Evolutionary conservation across 1,139 yeast species (phyloP).

Genomic region (Barnettozyma hawaiiensis): DNA sequence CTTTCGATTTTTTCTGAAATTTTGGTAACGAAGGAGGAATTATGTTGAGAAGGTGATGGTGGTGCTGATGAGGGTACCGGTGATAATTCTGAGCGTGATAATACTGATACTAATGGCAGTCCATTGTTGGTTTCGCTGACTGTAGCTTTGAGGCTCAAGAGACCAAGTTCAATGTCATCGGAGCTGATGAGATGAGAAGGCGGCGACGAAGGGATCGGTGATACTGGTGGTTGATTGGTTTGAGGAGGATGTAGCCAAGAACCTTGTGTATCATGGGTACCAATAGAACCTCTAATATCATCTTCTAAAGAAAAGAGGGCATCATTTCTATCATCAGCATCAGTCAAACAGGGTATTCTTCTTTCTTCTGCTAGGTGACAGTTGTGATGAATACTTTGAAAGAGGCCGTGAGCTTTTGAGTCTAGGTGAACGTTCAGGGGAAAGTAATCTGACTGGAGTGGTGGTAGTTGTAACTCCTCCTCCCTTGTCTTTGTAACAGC

Average conservation of each 20-base stretch:
- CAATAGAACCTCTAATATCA: conserved; percentile 10
- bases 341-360: conserved; percentile 2
- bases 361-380: conserved; percentile 2
- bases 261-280: conserved; percentile 18
- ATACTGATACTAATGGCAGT: neutral
- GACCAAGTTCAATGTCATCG: conserved; percentile 3
- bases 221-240: too few relatives aligned
- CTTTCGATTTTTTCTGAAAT: neutral
- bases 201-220: too few relatives aligned
- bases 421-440: neutral
- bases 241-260: conserved; percentile 10
- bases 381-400: conserved; percentile 7
- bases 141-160: neutral
- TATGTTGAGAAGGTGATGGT: too few relatives aligned
- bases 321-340: conserved; percentile 4
- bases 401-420: conserved; percentile 2
- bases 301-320: conserved; percentile 6
- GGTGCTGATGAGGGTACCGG: neutral
- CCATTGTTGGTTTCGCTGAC: neutral
- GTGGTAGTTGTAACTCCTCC: too few relatives aligned
- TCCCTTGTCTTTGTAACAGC: neutral
- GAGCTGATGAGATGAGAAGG: too few relatives aligned
- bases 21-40: neutral
- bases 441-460: neutral
- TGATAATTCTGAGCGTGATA: neutral